These are phyloP conservation scores for Penicillium salamii DNA, from an alignment of 495 filamentous ascomycete genomes.

Conservation along the genomic window DNA sequence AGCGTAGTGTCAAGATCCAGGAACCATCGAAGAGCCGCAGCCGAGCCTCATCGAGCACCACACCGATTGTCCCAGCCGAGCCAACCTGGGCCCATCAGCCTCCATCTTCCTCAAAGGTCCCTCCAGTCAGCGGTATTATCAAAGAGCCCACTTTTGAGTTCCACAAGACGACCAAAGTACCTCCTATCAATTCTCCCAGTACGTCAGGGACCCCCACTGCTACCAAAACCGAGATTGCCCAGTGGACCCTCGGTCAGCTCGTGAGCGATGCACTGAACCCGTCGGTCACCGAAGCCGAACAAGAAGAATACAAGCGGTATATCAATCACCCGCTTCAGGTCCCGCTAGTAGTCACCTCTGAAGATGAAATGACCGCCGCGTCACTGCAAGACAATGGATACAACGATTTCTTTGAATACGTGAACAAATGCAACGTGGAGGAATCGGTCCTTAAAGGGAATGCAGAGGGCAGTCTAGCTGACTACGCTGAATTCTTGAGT, in stretches of 20 bases:
- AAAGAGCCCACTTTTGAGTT: slow-evolving; percentile 35
- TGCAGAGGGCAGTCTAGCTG: slow-evolving; percentile 65
- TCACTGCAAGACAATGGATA: slow-evolving; percentile 39
- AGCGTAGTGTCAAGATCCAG: slow-evolving; percentile 44
- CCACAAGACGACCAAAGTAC: slow-evolving; percentile 15
- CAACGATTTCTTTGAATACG: slow-evolving; percentile 74
- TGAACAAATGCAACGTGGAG: slow-evolving; percentile 50
- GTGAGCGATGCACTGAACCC: slow-evolving; percentile 78
- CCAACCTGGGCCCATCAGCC: slow-evolving; percentile 28
- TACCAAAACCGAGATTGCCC: slow-evolving; percentile 66
- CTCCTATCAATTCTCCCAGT: slow-evolving; percentile 23
- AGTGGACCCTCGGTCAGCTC: slow-evolving; percentile 85
- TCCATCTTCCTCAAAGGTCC: slow-evolving; percentile 29
- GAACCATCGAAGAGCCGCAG: slow-evolving; percentile 27
- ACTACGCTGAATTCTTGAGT: slow-evolving; percentile 71
- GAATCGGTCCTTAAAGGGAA: slow-evolving; percentile 31
- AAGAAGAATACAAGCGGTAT: slow-evolving; percentile 86
- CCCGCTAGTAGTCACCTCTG: slow-evolving; percentile 78
- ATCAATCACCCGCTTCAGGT: slow-evolving; percentile 86
- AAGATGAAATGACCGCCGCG: slow-evolving; percentile 49
- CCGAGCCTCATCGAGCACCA: slow-evolving; percentile 3
- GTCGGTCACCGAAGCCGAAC: slow-evolving; percentile 67
- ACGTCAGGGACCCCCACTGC: slow-evolving; percentile 25
- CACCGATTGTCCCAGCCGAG: slow-evolving; percentile 7
- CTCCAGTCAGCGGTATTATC: slow-evolving; percentile 41